A percentile compares a stretch with the other conserved stretches of the same genome.
Evolutionary conservation across 495 filamentous ascomycete species (phyloP).

Genomic region (Parathielavia hyrcaniae): DNA sequence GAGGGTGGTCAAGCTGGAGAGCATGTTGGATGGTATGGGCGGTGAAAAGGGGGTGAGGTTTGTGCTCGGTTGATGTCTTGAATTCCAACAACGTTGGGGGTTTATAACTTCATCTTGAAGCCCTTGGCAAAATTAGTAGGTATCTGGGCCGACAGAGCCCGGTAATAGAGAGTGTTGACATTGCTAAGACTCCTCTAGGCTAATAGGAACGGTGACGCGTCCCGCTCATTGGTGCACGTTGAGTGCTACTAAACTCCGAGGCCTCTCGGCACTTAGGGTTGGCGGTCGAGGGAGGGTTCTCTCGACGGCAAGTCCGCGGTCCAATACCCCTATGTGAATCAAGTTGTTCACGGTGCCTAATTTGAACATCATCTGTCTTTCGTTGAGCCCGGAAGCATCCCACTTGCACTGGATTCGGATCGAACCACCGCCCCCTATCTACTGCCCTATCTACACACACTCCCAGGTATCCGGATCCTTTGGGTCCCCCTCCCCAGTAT

Average conservation of each 20-base stretch:
- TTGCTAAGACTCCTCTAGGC: no score
- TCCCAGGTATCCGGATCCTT: slow-evolving; percentile 1
- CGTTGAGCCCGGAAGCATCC: slow-evolving; percentile 37
- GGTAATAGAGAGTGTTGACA: neutral
- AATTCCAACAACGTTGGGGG: neutral
- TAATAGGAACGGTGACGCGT: neutral
- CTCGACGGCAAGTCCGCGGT: no score
- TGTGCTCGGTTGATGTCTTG: no score
- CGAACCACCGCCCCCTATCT: no score
- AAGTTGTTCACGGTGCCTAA: no score
- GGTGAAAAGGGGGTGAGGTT: neutral
- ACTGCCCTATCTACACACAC: neutral
- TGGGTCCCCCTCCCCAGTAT: slow-evolving; percentile 3
- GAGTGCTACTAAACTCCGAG: neutral
- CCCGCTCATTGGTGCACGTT: neutral
- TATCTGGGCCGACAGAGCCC: neutral
- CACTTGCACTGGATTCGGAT: no score
- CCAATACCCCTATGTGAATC: no score
- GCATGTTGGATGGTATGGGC: neutral
- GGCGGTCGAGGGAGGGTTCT: neutral
- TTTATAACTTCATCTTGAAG: neutral
- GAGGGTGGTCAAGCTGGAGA: neutral
- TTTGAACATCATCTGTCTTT: slow-evolving; percentile 20
- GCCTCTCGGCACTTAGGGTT: neutral
- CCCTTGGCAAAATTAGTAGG: no score